Evolutionary conservation across 139 green algal genomes (phyloP).

Genomic region (Astrephomene gubernaculifera): DNA sequence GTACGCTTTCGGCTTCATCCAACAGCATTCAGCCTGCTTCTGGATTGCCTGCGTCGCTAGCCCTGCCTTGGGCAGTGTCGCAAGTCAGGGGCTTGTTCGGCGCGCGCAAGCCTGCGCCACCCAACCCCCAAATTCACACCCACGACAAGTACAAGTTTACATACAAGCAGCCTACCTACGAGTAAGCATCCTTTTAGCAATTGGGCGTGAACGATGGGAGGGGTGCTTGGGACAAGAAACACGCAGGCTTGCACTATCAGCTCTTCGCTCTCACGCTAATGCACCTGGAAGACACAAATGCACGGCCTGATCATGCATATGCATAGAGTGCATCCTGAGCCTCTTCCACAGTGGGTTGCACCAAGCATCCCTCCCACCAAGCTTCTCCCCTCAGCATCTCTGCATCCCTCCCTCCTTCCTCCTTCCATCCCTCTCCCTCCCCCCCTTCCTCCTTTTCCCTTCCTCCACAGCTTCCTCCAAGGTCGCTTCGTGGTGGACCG

Average conservation of each 20-base stretch:
- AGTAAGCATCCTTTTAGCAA: slow-evolving; percentile 37
- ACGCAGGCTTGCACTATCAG: no score
- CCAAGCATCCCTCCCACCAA: no score
- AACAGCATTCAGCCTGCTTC: not conserved
- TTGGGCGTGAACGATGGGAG: no score
- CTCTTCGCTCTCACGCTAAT: no score
- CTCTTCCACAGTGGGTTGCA: no score
- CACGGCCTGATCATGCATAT: no score
- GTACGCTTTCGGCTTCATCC: not conserved
- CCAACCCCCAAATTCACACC: slow-evolving; percentile 47
- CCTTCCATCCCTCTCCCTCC: not conserved
- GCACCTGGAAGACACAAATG: no score
- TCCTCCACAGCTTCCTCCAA: slow-evolving; percentile 37
- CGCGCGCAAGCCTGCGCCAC: not conserved
- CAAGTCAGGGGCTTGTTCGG: slow-evolving; percentile 18
- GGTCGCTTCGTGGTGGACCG: slow-evolving; percentile 48
- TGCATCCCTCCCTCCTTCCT: not conserved
- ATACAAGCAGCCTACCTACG: slow-evolving; percentile 38
- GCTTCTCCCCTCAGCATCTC: no score
- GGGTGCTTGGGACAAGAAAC: no score
- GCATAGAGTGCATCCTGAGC: no score
- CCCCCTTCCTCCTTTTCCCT: not conserved
- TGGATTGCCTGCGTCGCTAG: not conserved
- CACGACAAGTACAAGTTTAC: slow-evolving; percentile 55
- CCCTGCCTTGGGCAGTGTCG: not conserved